These are phyloP conservation scores for Tarenaya hassleriana DNA, from an alignment of 345 rosid species.

Conservation along the genomic window DNA sequence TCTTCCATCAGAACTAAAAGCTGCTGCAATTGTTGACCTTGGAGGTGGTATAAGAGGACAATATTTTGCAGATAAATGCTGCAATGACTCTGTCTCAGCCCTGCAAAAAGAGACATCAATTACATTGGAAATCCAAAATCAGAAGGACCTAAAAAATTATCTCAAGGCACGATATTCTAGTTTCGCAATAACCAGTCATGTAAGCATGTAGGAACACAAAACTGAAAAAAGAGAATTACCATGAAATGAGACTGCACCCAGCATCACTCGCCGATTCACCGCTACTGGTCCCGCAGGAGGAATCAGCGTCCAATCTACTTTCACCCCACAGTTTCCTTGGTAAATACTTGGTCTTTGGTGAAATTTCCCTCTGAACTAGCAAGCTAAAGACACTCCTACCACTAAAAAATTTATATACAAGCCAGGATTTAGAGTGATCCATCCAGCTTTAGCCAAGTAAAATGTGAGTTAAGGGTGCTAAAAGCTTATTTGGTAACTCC, in stretches of 20 bases:
- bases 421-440: too few relatives aligned
- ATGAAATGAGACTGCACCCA: constrained; percentile 57
- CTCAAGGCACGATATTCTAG: neutral
- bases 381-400: constrained; percentile 49
- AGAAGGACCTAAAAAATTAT: constrained; percentile 1
- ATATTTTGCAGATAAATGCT: constrained; percentile 61
- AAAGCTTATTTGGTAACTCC: too few relatives aligned
- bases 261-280: constrained; percentile 32
- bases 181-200: neutral
- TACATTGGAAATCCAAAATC: neutral
- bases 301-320: constrained; percentile 29
- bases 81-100: constrained; percentile 75
- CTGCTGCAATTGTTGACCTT: constrained; percentile 85
- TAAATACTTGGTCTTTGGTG: constrained; percentile 50
- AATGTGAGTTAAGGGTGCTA: too few relatives aligned
- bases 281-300: constrained; percentile 8
- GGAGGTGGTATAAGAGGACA: constrained; percentile 66
- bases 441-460: too few relatives aligned
- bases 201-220: neutral
- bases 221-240: constrained; percentile 32
- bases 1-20: constrained; percentile 77
- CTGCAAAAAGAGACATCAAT: constrained; percentile 27
- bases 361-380: constrained; percentile 61
- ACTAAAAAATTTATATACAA: constrained; percentile 22
- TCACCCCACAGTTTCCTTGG: constrained; percentile 58